Evolutionary conservation across 805 yeast genomes (phyloP), one percentile per base, ranked within the genome.

Genomic region (Yarrowia bubula): DNA sequence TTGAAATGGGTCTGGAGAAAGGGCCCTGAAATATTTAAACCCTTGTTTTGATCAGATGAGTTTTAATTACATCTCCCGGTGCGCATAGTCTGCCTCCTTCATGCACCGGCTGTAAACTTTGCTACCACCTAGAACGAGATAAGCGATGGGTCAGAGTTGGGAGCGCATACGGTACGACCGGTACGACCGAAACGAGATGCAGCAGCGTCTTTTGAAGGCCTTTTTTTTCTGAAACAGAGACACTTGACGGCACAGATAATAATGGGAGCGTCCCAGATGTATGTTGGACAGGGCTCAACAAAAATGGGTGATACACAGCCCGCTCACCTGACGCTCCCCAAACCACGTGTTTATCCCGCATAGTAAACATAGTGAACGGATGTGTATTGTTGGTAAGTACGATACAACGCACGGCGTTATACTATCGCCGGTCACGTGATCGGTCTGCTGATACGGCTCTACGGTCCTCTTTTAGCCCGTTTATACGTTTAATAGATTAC

Each of bases 31-130:
- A 28, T 9, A n/a, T n/a, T 15, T 32, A 31, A 47, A 32, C 51
- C 55, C 41, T 48, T 48, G 55, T 48, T 50, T 51, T 51, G 58
- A 37, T 51, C 58, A 51, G 43, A 51, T 51, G 58, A 48, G 57
- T 51, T 51, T 51, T 51, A 51, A 51, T 51, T 51, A 51, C 58
- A 51, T 51, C 58, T 51, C 58, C 43, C 35, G 18, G 58, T 51
- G 58, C 58, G 58, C 58, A 13, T 18, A 5, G 57, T 7, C 8
- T 37, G 57, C 57, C 13, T 50, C 18, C 4, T 3, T 8, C 39
- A 18, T 51, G 58, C 58, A 51, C 43, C 33, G 22, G 15, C 42
- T 37, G 58, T 38, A 37, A 51, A 51, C 58, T 51, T 28, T 51
- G 33, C 17, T 7, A 14, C 35, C 18, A 37, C 58, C 58, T 38